Evolutionary conservation across 108 stramenopile genomes (phyloP), one percentile per base, ranked within the genome.

Genomic region (Cyclotella choctawhatcheeana): DNA sequence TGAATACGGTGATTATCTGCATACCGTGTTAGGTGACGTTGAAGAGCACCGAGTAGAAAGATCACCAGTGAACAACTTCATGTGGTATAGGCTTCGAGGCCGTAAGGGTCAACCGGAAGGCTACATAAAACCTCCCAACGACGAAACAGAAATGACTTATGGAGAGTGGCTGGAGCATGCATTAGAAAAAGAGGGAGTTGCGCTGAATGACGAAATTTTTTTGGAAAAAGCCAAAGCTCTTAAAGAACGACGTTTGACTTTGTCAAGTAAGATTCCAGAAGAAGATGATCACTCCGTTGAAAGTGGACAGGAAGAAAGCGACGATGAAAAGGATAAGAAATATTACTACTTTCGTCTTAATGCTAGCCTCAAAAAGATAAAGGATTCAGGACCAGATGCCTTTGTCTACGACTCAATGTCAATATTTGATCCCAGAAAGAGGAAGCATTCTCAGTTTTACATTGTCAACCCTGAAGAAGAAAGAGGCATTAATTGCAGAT

Each of bases 401-500:
- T 76, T 77, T 59, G 48, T 88, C 22, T 88, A 83, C 52, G 58
- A 86, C 22, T 85, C 88, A 47, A 34, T 92, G 30, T 20, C 84
- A 4, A 80, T 88, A 56, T 85, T 85, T 71, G 56, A 88, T 27
- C 81, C 77, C 5, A 26, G 78, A 26, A 84, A 64, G 54, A 37
- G 8, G 58, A 43, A 40, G n/a, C 62, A 76, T 24, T 77, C 76
- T 25, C 37, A 40, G 50, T 76, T 94, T 35, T 92, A 92, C 69
- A 88, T 94, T 59, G 85, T 86, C 13, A 83, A 92, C 10, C 88
- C 89, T 22, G 31, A 40, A 0, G 67, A 71, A n/a, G 85, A 89
- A 53, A 61, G 89, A 12, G 93, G 93, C 18, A 90, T 94, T 18
- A 90, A 94, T 77, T 94, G 93, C 73, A 74, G 93, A n/a, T 94